Evolutionary conservation across 495 filamentous ascomycete genomes (phyloP).

Genomic region (Podospora sp.): DNA sequence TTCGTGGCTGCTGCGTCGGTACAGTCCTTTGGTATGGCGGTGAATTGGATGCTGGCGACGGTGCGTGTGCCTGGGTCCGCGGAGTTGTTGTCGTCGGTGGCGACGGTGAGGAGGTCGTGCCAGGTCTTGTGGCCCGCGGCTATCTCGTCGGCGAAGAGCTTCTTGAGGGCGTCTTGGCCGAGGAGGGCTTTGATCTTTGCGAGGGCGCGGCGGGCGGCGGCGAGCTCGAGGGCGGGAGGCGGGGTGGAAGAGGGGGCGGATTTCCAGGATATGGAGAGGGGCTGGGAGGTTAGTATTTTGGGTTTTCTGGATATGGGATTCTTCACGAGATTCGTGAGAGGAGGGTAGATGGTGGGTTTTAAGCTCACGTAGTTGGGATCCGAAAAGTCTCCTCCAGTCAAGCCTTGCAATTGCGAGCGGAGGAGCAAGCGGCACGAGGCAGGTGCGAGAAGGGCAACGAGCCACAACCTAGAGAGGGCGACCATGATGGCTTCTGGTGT

Average conservation of each 20-base stretch:
- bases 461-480: neutral
- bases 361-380: neutral
- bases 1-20: neutral
- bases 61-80: constrained; percentile 2
- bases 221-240: constrained; percentile 16
- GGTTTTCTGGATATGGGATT: too few relatives aligned
- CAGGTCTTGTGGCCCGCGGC: constrained; percentile 24
- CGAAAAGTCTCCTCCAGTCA: neutral
- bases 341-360: neutral
- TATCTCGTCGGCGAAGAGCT: constrained; percentile 25
- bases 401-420: neutral
- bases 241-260: neutral
- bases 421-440: neutral
- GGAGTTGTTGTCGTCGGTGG: constrained; percentile 4
- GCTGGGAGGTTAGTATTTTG: neutral
- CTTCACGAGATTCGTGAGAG: too few relatives aligned
- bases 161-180: constrained; percentile 15
- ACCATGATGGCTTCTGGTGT: neutral
- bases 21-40: constrained; percentile 1
- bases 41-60: constrained; percentile 17
- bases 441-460: neutral
- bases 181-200: constrained; percentile 27
- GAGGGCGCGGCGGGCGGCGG: constrained; percentile 21
- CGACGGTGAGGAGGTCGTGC: constrained; percentile 20
- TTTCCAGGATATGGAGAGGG: neutral